Percentiles rank a stretch among this genome's conserved stretches.
Evolutionary conservation across 179 eudicot species (phyloP).

Genomic region (Silene coronaria): DNA sequence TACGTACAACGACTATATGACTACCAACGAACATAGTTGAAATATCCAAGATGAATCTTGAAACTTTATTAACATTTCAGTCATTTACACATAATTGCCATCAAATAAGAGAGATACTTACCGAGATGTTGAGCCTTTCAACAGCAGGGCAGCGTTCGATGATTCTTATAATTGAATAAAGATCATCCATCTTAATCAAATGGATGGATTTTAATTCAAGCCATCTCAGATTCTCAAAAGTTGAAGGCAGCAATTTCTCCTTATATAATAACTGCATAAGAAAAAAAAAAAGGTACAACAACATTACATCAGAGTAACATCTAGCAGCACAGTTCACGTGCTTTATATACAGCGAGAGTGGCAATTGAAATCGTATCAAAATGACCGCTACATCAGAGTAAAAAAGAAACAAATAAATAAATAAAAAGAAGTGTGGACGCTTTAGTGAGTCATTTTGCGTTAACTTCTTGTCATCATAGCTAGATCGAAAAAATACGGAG

Average conservation of each 20-base stretch:
- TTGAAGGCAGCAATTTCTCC: neutral
- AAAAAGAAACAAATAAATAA: no score
- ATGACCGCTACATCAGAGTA: no score
- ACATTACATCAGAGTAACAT: no score
- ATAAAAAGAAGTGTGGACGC: neutral
- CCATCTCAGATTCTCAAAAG: constrained; percentile 8
- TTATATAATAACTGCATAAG: constrained; percentile 21
- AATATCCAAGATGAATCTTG: no score
- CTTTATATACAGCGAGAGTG: no score
- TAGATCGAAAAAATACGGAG: no score
- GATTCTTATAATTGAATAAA: constrained; percentile 11
- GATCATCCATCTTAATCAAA: constrained; percentile 8
- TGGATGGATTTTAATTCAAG: constrained; percentile 15
- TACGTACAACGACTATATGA: no score
- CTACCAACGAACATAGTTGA: no score
- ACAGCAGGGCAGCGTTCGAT: constrained; percentile 22
- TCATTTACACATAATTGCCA: neutral
- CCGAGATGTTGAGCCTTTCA: constrained; percentile 26
- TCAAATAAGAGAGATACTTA: constrained; percentile 11
- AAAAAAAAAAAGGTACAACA: no score
- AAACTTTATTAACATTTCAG: neutral
- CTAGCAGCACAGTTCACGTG: no score
- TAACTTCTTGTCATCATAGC: no score
- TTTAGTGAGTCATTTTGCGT: neutral
- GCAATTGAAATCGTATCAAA: no score